These are phyloP conservation scores for Baudoinia panamericana DNA, from an alignment of 495 filamentous ascomycete species.

Conservation along the genomic window DNA sequence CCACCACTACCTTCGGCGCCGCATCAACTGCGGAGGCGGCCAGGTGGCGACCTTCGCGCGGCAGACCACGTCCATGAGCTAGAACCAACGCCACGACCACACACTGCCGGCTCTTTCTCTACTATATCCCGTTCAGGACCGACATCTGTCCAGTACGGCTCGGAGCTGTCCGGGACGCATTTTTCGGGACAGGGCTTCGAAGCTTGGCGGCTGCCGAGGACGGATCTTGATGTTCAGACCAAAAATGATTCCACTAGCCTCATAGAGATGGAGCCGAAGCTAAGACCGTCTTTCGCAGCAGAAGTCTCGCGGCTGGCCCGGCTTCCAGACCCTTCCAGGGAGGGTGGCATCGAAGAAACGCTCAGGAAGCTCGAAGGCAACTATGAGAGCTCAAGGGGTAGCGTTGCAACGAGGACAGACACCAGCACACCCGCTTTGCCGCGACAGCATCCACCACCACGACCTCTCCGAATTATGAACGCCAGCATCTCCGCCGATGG, in stretches of 20 bases:
- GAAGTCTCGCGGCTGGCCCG: constrained; percentile 79
- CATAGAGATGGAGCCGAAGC: constrained; percentile 57
- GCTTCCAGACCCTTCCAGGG: constrained; percentile 77
- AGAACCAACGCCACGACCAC: constrained; percentile 46
- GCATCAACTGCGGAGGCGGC: constrained; percentile 65
- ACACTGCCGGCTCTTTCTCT: constrained; percentile 57
- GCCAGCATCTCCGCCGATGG: not conserved
- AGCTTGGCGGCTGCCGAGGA: constrained; percentile 1
- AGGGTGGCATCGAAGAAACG: constrained; percentile 88
- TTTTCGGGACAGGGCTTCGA: constrained; percentile 19
- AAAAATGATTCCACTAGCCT: constrained; percentile 38
- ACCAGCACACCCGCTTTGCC: too few species aligned
- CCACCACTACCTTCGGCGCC: constrained; percentile 30
- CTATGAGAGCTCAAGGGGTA: constrained; percentile 41
- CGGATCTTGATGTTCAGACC: not conserved
- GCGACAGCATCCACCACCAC: constrained; percentile 1
- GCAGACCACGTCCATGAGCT: constrained; percentile 61
- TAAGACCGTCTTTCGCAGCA: constrained; percentile 78
- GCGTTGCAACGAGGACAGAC: too few species aligned
- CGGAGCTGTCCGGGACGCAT: constrained; percentile 19
- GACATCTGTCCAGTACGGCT: constrained; percentile 41
- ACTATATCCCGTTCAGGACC: constrained; percentile 56
- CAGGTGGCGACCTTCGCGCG: constrained; percentile 77
- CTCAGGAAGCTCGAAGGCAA: constrained; percentile 87
- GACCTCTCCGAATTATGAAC: not conserved